Base-by-base conservation (phyloP, 2,329 filamentous ascomycete genomes). In the Cryphonectria naterciae region DNA sequence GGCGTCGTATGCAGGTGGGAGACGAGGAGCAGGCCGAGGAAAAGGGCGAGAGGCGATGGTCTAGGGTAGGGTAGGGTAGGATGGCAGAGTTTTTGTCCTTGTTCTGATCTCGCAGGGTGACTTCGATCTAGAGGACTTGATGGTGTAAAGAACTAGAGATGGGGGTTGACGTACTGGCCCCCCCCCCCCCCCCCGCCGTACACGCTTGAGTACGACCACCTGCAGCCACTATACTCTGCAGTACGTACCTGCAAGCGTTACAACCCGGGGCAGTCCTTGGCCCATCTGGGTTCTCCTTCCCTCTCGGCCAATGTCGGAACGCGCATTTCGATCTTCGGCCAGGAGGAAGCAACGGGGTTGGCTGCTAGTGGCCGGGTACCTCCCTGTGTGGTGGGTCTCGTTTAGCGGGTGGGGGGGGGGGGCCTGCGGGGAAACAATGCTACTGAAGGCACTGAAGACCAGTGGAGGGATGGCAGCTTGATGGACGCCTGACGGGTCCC, bases 281-380 rank as follows among this genome's bases (percentile, higher is more conserved):
- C 35, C 35, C 43, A 46, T n/a, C 35, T 63, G 19, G 62, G 25
- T 64, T 43, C 25, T 41, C 25, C 39, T 28, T 46, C 61, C n/a
- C n/a, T 60, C 60, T 69, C 68, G 68, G 68, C 68, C 68, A 70
- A 70, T 70, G 63, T 62, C 68, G 68, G 64, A 70, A 70, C 13
- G 22, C 25, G 28, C 15, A 67, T 63, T 62, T 70, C 64, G 68
- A 64, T 49, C 64, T 43, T 61, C 63, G 65, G 67, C 49, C 28
- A n/a, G 28, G 41, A 65, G 61, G 64, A 66, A 54, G 32, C 28
- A 68, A 68, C 41, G 25, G 41, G 41, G 56, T 41, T 46, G 56
- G 25, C 56, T 63, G 67, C 56, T 32, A 64, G 66, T 70, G 68
- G 68, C 28, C 32, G 54, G 54, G 13, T 19, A 19, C 13, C 15